These are phyloP conservation scores for Paracoccidioides lutzii DNA, from an alignment of 2,329 filamentous ascomycete species.

Conservation along the genomic window DNA sequence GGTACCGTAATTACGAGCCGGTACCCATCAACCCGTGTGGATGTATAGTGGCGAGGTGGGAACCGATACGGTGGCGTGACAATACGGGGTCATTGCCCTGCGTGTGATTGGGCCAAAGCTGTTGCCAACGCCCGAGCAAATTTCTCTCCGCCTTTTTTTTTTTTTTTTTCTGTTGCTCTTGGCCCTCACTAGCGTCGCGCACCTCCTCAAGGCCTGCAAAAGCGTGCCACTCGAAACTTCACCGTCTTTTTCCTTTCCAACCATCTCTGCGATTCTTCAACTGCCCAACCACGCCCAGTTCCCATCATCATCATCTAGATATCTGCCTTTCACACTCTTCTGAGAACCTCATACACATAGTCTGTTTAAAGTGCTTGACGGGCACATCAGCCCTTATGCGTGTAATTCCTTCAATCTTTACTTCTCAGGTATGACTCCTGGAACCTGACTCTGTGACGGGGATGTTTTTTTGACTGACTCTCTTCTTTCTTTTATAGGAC, in stretches of 20 bases:
- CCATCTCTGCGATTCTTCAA: slow-evolving; percentile 3
- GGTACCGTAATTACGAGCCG: no score
- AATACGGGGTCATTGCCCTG: no score
- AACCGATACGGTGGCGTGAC: no score
- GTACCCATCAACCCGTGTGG: no score
- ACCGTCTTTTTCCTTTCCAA: slow-evolving; percentile 2
- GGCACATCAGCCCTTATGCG: slow-evolving; percentile 60
- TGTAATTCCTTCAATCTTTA: slow-evolving; percentile 73
- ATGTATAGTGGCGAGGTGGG: no score
- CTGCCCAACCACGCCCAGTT: background rate
- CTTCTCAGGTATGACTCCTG: slow-evolving; percentile 57
- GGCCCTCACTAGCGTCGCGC: no score
- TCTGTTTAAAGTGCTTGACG: slow-evolving; percentile 22
- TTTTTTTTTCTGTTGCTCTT: no score
- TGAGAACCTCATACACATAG: slow-evolving; percentile 10
- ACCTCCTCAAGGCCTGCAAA: no score
- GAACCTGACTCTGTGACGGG: background rate
- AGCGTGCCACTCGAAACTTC: no score
- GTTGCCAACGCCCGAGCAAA: no score
- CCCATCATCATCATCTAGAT: slow-evolving; percentile 16
- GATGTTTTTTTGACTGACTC: slow-evolving; percentile 9
- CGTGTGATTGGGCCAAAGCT: no score
- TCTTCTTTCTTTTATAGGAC: slow-evolving; percentile 32
- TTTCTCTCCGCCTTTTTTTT: no score
- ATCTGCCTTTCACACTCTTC: slow-evolving; percentile 8